These are phyloP conservation scores for Scutellospora calospora DNA, from an alignment of 371 early-diverging fungal species.

Conservation along the genomic window DNA sequence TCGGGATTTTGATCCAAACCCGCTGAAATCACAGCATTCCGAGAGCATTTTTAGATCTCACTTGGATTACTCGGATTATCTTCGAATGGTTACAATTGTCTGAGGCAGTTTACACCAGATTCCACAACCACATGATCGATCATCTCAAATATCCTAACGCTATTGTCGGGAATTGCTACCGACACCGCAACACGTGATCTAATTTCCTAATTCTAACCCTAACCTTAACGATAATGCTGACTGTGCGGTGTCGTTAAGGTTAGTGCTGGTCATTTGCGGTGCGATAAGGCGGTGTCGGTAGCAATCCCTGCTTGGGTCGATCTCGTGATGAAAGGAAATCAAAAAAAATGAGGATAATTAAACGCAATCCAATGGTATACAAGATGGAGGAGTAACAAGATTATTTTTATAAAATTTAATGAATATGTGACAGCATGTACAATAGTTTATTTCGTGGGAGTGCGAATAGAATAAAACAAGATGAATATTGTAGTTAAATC, in stretches of 20 bases:
- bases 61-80: constrained; percentile 13
- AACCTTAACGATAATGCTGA: too few relatives aligned
- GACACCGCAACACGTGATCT: too few relatives aligned
- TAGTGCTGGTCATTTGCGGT: too few relatives aligned
- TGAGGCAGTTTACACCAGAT: neutral
- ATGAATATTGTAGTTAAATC: too few relatives aligned
- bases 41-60: neutral
- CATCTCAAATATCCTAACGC: neutral
- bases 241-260: too few relatives aligned
- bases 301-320: constrained; percentile 32
- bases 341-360: neutral
- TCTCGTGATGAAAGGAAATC: neutral
- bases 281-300: too few relatives aligned
- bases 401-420: too few relatives aligned
- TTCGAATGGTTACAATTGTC: neutral
- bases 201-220: too few relatives aligned
- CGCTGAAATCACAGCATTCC: constrained; percentile 10
- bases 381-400: neutral
- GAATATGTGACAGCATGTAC: neutral
- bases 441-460: too few relatives aligned
- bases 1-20: too few relatives aligned
- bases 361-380: constrained; percentile 41
- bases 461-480: too few relatives aligned
- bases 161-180: too few relatives aligned
- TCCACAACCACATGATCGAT: neutral